Percentiles rank a stretch among this genome's conserved stretches.
Evolutionary conservation across 2,329 filamentous ascomycete species (phyloP).

Genomic region (Beauveria medogensis): DNA sequence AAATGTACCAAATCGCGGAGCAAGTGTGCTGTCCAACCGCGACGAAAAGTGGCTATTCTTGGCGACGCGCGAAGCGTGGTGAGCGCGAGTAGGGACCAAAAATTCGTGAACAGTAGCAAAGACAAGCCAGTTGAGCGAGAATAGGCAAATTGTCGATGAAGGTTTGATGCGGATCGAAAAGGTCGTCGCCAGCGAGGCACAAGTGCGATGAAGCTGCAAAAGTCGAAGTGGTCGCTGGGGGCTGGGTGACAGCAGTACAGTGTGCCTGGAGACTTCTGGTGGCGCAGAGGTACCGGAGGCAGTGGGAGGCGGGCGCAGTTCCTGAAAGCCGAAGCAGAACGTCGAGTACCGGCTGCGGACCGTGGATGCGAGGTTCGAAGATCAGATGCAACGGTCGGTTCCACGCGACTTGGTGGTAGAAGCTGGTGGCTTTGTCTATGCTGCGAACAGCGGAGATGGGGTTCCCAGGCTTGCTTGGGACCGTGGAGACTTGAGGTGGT

Average conservation of each 20-base stretch:
- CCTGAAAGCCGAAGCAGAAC: not conserved
- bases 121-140: not conserved
- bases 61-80: not conserved
- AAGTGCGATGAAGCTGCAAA: slow-evolving; percentile 5
- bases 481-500: slow-evolving; percentile 9
- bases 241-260: slow-evolving; percentile 3
- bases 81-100: not conserved
- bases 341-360: not conserved
- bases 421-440: not conserved
- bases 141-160: not conserved
- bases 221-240: slow-evolving; percentile 5
- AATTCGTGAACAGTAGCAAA: not conserved
- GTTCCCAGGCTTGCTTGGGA: slow-evolving; percentile 6
- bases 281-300: not conserved
- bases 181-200: not conserved
- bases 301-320: slow-evolving; percentile 4
- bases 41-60: not conserved
- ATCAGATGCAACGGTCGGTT: slow-evolving; percentile 4
- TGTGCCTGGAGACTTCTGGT: slow-evolving; percentile 1
- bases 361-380: not conserved
- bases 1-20: not conserved
- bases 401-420: slow-evolving; percentile 9
- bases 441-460: slow-evolving; percentile 10
- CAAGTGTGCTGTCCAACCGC: not conserved
- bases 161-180: not conserved